Base-by-base conservation (phyloP, 805 yeast species). In the Ogataea paradorogensis region DNA sequence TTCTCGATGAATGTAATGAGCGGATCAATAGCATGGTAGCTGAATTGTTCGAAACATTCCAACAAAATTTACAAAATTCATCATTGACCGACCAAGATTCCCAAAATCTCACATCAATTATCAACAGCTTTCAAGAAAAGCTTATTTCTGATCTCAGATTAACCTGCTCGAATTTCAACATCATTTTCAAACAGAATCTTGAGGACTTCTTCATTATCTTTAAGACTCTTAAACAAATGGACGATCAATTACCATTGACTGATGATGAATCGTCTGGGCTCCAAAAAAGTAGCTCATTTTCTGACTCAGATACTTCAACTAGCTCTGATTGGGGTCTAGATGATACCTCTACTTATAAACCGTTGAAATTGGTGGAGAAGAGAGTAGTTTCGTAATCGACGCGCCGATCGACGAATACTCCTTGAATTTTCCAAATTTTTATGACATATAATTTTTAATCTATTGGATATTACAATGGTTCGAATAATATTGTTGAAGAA, bases 401-500 rank as follows among this genome's bases (percentile, higher is more conserved):
- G 20, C 24, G 41, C 26, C 43, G 43, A 39, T 38, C 40, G 46
- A 31, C 42, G 34, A 31, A 20, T 23, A 20, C 21, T 14, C 10
- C 11, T 26, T 4, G 22, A 13, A 23, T 35, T 29, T 30, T 25
- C 32, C 20, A 18, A 34, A 29, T 30, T 30, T 30, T 41, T 11
- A 38, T 35, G 30, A 33, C 30, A 32, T 21, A 24, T 41, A 24
- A 14, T 37, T 30, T 30, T 21, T 14, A 16, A 18, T 13, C 27
- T 20, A 37, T 37, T 36, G 40, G 40, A 30, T 36, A 28, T 8
- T 18, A 6, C 20, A 15, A 42, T 38, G 40, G 53, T 41, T 18
- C 46, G 58, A 25, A 68, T 80, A 5, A 57, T 84, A 2, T 61
- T 89, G 18, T 59, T 89, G 42, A 89, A 89, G 64, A 88, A 86